Base-by-base conservation (phyloP, 345 rosid species). In the Bruguiera gymnorhiza region DNA sequence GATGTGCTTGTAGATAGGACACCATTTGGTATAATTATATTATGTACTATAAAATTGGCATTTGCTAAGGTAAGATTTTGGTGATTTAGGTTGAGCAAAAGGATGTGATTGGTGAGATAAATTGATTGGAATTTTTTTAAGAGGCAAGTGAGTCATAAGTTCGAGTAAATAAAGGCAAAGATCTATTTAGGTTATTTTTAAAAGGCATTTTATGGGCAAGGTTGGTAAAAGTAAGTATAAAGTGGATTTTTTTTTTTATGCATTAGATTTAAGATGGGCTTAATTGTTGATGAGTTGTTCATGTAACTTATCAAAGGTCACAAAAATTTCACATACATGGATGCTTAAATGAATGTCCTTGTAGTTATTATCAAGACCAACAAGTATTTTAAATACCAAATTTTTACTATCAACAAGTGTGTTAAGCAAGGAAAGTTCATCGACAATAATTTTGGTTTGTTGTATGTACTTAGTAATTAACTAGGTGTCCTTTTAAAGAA, bases 111-210 rank as follows among this genome's bases (percentile, higher is more conserved):
- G 10, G 1, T 7, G 39, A 36, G 8, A 36, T 24, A 36, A 6
- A 36, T 6, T 27, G 39, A 8, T 36, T 7, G 39, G 36, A 6
- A 27, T 6, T 32, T 32, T 32, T 32, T 6, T 32, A 0, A 32
- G 5, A 6, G 6, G 1, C 0, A 32, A 6, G 3, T 0, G 0
- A 0, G 6, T 6, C 7, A 36, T 36, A 36, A 6, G 1, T 36
- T 6, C 1, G 6, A 36, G 39, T 6, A 36, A 6, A 36, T 1
- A 2, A 27, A 27, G 29, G 29, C 1, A 27, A 1, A 27, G 29
- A 27, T 2, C 0, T 27, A 2, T 2, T 27, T 27, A 27, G 29
- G 29, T 27, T 27, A 27, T 27, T 27, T 1, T 27, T 27, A 27
- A 50, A 13, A 2, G 7, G 8, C 23, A 5, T 2, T 16, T n/a